Conservation (phyloP, 768 basidiomycete species). For the Udeniomyces megalosporus region DNA sequence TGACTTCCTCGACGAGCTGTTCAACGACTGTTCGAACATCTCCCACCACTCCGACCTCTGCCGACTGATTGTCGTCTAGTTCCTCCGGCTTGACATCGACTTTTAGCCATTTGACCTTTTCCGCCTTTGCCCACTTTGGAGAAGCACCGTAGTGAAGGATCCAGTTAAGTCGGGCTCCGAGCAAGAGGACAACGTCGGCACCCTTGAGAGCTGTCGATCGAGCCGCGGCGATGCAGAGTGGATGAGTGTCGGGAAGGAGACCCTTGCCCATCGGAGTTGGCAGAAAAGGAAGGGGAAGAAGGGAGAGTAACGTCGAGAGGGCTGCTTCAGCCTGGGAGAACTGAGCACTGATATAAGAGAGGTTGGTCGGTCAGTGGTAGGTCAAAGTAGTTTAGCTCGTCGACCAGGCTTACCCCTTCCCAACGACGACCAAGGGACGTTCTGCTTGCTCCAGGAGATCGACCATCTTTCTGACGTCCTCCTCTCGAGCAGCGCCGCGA, state of each 20-base stretch:
- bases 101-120: constrained; percentile 17
- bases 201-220: constrained; percentile 17
- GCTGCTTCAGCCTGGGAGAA: constrained; percentile 16
- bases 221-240: constrained; percentile 18
- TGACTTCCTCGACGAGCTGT: constrained; percentile 14
- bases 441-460: constrained; percentile 16
- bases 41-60: constrained; percentile 17
- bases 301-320: constrained; percentile 7
- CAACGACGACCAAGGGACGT: constrained; percentile 18
- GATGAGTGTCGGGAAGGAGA: constrained; percentile 17
- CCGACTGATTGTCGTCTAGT: constrained; percentile 17
- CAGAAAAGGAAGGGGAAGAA: constrained; percentile 17
- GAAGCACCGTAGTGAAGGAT: constrained; percentile 18
- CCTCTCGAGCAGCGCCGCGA: not conserved
- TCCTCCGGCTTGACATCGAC: constrained; percentile 17
- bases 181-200: constrained; percentile 19
- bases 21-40: constrained; percentile 14
- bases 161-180: constrained; percentile 22
- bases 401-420: constrained; percentile 16
- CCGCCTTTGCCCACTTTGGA: constrained; percentile 16
- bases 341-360: constrained; percentile 12
- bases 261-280: constrained; percentile 21
- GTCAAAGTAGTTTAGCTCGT: not conserved
- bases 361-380: too few relatives aligned
- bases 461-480: constrained; percentile 8